Percentiles rank a stretch among this genome's conserved stretches.
Evolutionary conservation across 1,139 yeast genomes (phyloP).

Genomic region (Petasospora rhodanensis): DNA sequence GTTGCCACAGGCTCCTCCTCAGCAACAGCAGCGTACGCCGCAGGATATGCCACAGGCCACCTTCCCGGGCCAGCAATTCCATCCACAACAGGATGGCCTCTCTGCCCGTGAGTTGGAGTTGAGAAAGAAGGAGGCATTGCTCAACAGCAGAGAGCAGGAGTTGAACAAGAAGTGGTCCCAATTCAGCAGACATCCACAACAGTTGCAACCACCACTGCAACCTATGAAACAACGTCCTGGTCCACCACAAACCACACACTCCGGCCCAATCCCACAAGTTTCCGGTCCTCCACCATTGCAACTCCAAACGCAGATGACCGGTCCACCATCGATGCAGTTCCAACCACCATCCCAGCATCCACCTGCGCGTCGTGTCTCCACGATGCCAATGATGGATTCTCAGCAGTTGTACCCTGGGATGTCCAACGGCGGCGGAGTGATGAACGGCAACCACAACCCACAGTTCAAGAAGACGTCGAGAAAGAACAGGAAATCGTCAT

Average conservation of each 20-base stretch:
- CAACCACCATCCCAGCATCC: too few relatives aligned
- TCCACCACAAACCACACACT: conserved; percentile 5
- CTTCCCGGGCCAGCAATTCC: too few relatives aligned
- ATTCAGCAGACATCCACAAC: conserved; percentile 14
- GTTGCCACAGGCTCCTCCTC: conserved; percentile 1
- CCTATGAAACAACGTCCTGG: conserved; percentile 12
- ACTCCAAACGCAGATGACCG: conserved; percentile 1
- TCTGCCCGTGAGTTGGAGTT: conserved; percentile 37
- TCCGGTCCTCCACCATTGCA: conserved; percentile 1
- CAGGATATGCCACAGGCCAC: too few relatives aligned
- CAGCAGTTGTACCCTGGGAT: conserved; percentile 15
- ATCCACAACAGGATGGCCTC: conserved; percentile 5
- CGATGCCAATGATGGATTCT: conserved; percentile 20
- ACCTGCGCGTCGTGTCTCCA: conserved; percentile 20
- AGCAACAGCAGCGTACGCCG: background rate
- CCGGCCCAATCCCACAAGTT: conserved; percentile 1
- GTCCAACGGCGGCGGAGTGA: conserved; percentile 6
- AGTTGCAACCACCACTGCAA: conserved; percentile 14
- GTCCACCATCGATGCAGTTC: conserved; percentile 1
- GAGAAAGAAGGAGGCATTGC: conserved; percentile 41
- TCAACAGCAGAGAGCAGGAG: conserved; percentile 38
- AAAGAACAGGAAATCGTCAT: conserved; percentile 28
- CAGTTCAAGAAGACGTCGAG: conserved; percentile 24
- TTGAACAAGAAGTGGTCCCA: conserved; percentile 28
- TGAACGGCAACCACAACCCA: conserved; percentile 13